Conservation (phyloP, 1,284 basidiomycete species). For the Apiotrichum siamense region DNA sequence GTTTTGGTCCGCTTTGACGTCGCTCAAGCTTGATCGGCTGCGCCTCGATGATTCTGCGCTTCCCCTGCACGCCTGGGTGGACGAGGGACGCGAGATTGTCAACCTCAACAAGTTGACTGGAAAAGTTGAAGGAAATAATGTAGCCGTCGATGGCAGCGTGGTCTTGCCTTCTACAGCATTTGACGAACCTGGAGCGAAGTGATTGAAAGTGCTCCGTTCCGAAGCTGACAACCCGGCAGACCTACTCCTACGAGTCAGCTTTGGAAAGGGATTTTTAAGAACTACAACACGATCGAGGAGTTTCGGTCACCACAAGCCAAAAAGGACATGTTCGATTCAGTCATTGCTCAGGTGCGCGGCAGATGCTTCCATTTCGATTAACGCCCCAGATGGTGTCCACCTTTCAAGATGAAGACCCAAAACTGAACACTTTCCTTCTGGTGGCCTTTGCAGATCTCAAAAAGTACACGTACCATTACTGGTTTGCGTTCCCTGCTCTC, state of each 20-base stretch:
- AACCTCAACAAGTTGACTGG: conserved; percentile 50
- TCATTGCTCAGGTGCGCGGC: conserved; percentile 56
- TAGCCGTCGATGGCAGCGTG: conserved; percentile 38
- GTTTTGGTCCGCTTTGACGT: conserved; percentile 88
- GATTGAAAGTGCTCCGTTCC: too few relatives aligned
- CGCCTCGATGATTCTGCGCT: conserved; percentile 71
- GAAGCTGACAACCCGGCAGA: conserved; percentile 31
- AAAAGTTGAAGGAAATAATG: background rate
- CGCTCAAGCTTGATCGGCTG: conserved; percentile 84
- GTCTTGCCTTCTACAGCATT: conserved; percentile 28
- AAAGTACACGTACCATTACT: conserved; percentile 96
- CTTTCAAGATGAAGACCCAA: conserved; percentile 29
- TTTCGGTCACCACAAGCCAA: conserved; percentile 82
- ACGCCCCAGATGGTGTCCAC: conserved; percentile 30
- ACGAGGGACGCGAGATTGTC: conserved; percentile 62
- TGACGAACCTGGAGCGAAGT: conserved; percentile 10
- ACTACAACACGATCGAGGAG: conserved; percentile 94
- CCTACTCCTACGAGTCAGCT: conserved; percentile 49
- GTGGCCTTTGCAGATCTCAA: conserved; percentile 96
- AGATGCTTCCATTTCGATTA: background rate
- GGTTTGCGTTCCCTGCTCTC: conserved; percentile 94
- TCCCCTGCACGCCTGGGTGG: conserved; percentile 62
- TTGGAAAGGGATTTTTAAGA: conserved; percentile 68
- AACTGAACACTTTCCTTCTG: conserved; percentile 72
- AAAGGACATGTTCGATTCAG: conserved; percentile 67